Conservation (phyloP, 1,284 basidiomycete species). For the Amylostereum areolatum region DNA sequence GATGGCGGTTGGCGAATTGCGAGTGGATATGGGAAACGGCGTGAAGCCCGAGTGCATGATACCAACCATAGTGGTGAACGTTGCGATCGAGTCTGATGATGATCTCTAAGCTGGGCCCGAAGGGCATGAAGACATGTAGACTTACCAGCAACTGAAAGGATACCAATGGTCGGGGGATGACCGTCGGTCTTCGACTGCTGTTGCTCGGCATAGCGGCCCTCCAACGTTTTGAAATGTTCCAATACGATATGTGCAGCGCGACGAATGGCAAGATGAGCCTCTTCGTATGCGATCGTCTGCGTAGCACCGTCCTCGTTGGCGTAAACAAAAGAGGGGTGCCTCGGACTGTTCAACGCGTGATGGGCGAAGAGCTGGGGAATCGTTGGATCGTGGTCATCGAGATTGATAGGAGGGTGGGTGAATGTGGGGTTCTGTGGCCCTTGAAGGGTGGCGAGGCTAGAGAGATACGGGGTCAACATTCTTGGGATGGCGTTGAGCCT, state of each 20-base stretch:
- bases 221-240: constrained; percentile 5
- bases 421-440: not conserved
- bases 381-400: constrained; percentile 4
- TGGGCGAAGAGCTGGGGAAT: constrained; percentile 25
- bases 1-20: constrained; percentile 25
- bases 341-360: constrained; percentile 22
- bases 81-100: constrained; percentile 18
- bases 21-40: constrained; percentile 24
- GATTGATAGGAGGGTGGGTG: not conserved
- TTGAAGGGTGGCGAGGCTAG: not conserved
- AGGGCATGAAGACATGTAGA: not conserved
- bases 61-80: constrained; percentile 15
- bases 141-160: constrained; percentile 20
- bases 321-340: constrained; percentile 27
- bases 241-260: constrained; percentile 16
- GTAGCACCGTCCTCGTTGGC: constrained; percentile 10
- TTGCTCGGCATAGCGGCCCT: constrained; percentile 7
- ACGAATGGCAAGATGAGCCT: constrained; percentile 18
- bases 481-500: too few relatives aligned
- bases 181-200: constrained; percentile 8
- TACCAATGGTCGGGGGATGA: constrained; percentile 17
- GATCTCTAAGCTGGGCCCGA: not conserved
- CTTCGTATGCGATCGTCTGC: constrained; percentile 16
- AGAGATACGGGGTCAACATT: too few relatives aligned
- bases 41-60: constrained; percentile 23